A percentile compares a stretch with the other conserved stretches of the same genome.
Conservation (phyloP, 2,329 filamentous ascomycete genomes). For the Pseudocercospora ulei region DNA sequence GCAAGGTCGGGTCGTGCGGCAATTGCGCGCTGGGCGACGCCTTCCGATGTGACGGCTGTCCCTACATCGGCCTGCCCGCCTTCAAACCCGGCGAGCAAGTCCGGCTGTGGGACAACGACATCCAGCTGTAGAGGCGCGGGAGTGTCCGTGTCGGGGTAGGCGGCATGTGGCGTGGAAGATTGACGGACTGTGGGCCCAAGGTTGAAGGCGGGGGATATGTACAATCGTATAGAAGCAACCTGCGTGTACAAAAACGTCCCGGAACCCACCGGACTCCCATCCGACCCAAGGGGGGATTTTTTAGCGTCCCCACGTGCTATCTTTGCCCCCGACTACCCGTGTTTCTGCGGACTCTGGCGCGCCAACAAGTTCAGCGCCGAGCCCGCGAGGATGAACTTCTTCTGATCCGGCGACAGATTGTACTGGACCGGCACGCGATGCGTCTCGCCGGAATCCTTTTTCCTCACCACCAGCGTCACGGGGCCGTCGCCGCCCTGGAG, state of each 20-base stretch:
- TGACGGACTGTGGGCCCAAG: no score
- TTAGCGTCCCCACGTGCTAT: no score
- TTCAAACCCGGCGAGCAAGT: slow-evolving; percentile 98
- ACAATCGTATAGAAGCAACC: no score
- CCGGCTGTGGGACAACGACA: slow-evolving; percentile 70
- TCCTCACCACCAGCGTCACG: slow-evolving; percentile 52
- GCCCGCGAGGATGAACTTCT: slow-evolving; percentile 81
- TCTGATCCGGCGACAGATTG: slow-evolving; percentile 80
- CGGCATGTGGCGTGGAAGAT: no score
- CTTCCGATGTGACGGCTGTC: slow-evolving; percentile 54
- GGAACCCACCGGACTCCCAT: no score
- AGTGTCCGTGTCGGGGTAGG: no score
- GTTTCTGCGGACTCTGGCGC: slow-evolving; percentile 41
- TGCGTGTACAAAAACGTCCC: no score
- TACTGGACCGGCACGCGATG: slow-evolving; percentile 70
- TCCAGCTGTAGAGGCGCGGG: slow-evolving; percentile 69
- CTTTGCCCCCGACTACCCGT: slow-evolving; percentile 4
- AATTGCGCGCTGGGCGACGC: slow-evolving; percentile 92
- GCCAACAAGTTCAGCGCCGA: slow-evolving; percentile 87
- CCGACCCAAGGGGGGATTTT: no score
- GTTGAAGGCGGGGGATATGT: no score
- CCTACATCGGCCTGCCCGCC: slow-evolving; percentile 82
- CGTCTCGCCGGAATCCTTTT: slow-evolving; percentile 49
- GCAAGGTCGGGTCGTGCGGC: slow-evolving; percentile 88
- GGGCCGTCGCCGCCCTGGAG: slow-evolving; percentile 68